phyloP scores from a whole-genome alignment of 1,139 yeast species.

The Kazachstania sp. region DNA sequence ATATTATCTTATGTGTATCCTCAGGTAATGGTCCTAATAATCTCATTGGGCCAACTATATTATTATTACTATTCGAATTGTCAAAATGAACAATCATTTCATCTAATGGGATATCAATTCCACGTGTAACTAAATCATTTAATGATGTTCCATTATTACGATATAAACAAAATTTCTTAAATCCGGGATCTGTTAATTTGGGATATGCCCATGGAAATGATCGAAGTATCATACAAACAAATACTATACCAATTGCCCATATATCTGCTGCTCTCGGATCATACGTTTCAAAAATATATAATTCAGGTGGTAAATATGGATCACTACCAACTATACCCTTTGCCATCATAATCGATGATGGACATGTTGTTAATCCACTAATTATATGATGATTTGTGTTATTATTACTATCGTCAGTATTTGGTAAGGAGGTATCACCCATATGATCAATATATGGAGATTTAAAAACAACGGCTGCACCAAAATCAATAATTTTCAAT shows the following conservation, averaged over 20 bases:
- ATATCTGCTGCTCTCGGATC: constrained; percentile 89
- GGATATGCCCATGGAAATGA: constrained; percentile 96
- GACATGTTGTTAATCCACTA: constrained; percentile 26
- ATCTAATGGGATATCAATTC: constrained; percentile 20
- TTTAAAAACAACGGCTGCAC: constrained; percentile 83
- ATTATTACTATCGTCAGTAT: background rate
- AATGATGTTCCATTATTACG: constrained; percentile 16
- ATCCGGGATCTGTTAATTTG: constrained; percentile 69
- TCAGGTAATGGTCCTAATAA: constrained; percentile 52
- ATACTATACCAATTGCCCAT: constrained; percentile 90
- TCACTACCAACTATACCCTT: constrained; percentile 94
- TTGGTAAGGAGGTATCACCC: too few species aligned
- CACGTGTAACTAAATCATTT: constrained; percentile 22
- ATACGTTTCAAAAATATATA: constrained; percentile 55
- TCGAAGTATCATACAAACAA: constrained; percentile 85
- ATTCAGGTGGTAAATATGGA: constrained; percentile 94
- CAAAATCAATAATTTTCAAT: constrained; percentile 85
- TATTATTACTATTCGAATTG: background rate
- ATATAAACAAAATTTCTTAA: constrained; percentile 37
- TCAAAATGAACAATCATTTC: background rate
- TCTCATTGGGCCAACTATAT: constrained; percentile 48
- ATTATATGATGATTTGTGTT: background rate
- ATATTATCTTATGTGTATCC: constrained; percentile 49
- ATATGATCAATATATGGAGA: constrained; percentile 50
- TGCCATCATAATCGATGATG: constrained; percentile 61